Conservation (phyloP, 225 moss, liverwort and hornwort genomes). For the Polytrichum commune region DNA sequence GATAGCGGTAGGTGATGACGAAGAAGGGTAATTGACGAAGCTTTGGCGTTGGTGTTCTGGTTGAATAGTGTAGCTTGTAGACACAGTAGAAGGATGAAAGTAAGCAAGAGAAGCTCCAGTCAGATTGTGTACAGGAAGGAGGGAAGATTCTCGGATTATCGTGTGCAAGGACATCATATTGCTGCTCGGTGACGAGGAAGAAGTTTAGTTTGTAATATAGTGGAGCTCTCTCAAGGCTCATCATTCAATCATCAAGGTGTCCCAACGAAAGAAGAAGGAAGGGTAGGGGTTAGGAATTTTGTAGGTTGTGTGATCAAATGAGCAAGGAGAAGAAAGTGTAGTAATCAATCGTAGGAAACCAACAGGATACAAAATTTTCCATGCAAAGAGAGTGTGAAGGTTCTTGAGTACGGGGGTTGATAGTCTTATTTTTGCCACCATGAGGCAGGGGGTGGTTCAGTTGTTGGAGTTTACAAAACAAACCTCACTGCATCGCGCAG, state of each 20-base stretch:
- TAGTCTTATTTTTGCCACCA: not conserved
- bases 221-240: too few relatives aligned
- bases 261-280: not conserved
- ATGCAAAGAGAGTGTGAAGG: not conserved
- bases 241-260: too few relatives aligned
- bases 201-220: too few relatives aligned
- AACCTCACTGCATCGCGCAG: not conserved
- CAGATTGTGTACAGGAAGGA: not conserved
- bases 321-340: not conserved
- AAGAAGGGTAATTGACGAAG: not conserved
- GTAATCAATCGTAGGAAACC: not conserved
- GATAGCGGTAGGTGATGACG: not conserved
- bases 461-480: not conserved
- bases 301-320: not conserved
- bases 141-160: too few relatives aligned
- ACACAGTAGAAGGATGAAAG: not conserved
- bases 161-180: too few relatives aligned
- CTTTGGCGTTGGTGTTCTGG: slow-evolving; percentile 3
- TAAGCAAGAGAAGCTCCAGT: not conserved
- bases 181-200: too few relatives aligned
- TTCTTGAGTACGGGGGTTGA: not conserved
- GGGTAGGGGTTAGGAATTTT: not conserved
- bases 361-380: not conserved
- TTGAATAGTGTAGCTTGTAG: not conserved
- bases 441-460: not conserved